Percentiles rank a stretch among this genome's conserved stretches.
phyloP scores from a whole-genome alignment of 768 basidiomycete genomes.

The Termitomyces titanicus region DNA sequence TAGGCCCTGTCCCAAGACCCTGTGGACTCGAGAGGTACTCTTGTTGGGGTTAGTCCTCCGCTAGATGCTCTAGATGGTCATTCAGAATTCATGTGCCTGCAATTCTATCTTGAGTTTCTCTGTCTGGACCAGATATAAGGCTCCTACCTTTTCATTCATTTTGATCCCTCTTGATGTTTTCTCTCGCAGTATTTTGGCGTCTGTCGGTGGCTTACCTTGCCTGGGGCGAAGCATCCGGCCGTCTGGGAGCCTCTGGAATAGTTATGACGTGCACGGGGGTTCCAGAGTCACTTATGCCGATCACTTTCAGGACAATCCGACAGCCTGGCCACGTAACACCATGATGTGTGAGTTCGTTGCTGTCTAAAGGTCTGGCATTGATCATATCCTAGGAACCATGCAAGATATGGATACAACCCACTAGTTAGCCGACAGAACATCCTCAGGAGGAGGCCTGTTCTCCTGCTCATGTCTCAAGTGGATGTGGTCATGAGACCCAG shows the following conservation, averaged over 20 bases:
- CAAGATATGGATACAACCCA: background rate
- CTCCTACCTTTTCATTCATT: background rate
- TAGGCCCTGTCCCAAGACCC: background rate
- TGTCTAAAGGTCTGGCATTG: background rate
- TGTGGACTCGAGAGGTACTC: background rate
- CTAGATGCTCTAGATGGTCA: conserved; percentile 1
- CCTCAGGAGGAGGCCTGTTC: background rate
- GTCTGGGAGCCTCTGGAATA: background rate
- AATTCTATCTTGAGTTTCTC: conserved; percentile 6
- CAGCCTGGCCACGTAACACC: conserved; percentile 3
- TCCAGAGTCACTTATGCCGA: conserved; percentile 1
- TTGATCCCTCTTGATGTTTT: conserved; percentile 7
- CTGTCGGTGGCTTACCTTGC: background rate
- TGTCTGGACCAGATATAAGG: conserved; percentile 11
- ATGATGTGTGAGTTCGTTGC: background rate
- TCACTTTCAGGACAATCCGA: conserved; percentile 4
- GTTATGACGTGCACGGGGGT: background rate
- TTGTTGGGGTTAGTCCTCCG: conserved; percentile 11
- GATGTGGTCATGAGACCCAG: conserved; percentile 5
- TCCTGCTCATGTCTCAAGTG: background rate
- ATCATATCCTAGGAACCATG: background rate
- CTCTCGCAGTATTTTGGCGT: background rate
- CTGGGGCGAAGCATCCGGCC: background rate
- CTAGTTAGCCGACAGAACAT: background rate
- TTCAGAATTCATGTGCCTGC: conserved; percentile 14